Conservation (phyloP, 2,329 filamentous ascomycete genomes). For the Aspergillus eucalypticola region DNA sequence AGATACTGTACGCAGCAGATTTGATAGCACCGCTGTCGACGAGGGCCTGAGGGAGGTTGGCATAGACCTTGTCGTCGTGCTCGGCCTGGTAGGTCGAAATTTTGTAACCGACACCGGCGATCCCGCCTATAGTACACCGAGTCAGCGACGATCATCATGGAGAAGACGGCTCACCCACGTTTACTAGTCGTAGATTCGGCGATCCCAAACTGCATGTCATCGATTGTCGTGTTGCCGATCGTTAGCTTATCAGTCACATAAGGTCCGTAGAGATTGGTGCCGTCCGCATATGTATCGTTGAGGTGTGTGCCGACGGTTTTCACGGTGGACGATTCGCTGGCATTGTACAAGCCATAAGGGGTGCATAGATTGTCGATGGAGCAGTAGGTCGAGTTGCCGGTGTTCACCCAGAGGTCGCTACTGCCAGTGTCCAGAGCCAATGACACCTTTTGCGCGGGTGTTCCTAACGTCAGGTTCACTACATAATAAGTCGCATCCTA, state of each 20-base stretch:
- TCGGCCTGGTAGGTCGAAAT: constrained; percentile 64
- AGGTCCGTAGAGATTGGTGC: constrained; percentile 70
- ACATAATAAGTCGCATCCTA: constrained; percentile 10
- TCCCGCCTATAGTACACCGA: constrained; percentile 42
- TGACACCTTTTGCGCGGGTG: constrained; percentile 53
- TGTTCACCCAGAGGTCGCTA: constrained; percentile 66
- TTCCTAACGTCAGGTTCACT: constrained; percentile 55
- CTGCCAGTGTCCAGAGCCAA: constrained; percentile 61
- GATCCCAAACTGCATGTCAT: constrained; percentile 16
- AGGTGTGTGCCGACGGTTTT: constrained; percentile 68
- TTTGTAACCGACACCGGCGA: constrained; percentile 77
- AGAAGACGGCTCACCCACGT: constrained; percentile 57
- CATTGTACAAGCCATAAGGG: constrained; percentile 65
- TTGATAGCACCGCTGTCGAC: constrained; percentile 59
- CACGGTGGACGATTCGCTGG: constrained; percentile 73
- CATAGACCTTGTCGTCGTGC: constrained; percentile 27
- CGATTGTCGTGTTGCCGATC: constrained; percentile 9
- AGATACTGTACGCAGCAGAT: constrained; percentile 70
- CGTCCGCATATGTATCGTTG: constrained; percentile 81
- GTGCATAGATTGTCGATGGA: constrained; percentile 51
- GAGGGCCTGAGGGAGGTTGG: constrained; percentile 67
- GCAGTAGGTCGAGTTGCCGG: constrained; percentile 63
- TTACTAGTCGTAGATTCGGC: constrained; percentile 6
- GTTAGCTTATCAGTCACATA: constrained; percentile 54
- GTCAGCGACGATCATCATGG: constrained; percentile 44